Evolutionary conservation across 23 red algal species (phyloP), one percentile per base, ranked within the genome.

Genomic region (Pyropia yezoensis): DNA sequence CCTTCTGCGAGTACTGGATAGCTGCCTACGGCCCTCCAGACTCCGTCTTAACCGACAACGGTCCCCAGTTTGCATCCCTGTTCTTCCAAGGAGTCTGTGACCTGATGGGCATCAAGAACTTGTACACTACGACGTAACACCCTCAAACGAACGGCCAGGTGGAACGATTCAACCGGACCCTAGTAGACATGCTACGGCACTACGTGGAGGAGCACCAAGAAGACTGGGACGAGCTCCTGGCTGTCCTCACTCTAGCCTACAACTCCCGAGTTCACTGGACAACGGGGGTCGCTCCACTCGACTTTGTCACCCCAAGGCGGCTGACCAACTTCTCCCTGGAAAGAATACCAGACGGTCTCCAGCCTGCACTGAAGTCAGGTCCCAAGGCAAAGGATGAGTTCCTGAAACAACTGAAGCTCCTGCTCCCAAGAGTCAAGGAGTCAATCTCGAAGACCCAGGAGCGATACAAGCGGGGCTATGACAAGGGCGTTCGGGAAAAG

Each of bases 181-280:
- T 80, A 9, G 63, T 69, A 32, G 16, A 34, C 11, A 19, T 14
- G 3, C 32, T 80, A 7, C 49, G 2, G 7, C 19, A 67, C 13
- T 80, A 80, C 34, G 51, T 80, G 12, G 76, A 56, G 3, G 76
- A 80, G 27, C 50, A 69, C 25, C 76, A 69, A 1, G 70, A 51
- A 6, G 27, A 54, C 16, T 70, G 63, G 63, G 63, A 66, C 15
- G 33, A 50, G 7, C 26, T 57, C 18, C 0, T 55, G 11, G 0
- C 60, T 16, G 28, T 34, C 9, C 18, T 80, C 39, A 80, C 62
- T 0, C 34, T 50, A 32, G 76, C 63, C 6, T 80, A 69, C 39
- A 70, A 61, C 63, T 55, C 61, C 8, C 64, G 70, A 28, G 22
- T 68, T 2, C 76, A 80, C 2, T 19, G 52, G 17, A 57, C 51